These are phyloP conservation scores for Chrysoporthe cubensis DNA, from an alignment of 2,329 filamentous ascomycete genomes.

Conservation along the genomic window DNA sequence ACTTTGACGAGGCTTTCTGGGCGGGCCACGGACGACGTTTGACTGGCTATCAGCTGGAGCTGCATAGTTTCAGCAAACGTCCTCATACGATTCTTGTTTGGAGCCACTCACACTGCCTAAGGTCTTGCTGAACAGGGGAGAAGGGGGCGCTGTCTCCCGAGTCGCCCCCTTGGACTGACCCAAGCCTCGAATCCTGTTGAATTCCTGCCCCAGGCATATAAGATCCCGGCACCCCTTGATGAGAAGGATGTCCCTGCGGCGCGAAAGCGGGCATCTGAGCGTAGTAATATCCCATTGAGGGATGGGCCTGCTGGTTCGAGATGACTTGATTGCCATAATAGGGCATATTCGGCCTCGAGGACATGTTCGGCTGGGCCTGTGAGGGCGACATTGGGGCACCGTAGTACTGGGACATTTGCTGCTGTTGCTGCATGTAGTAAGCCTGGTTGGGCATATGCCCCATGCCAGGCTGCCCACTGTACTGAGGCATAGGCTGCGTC, in stretches of 20 bases:
- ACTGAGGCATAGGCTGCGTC: conserved; percentile 43
- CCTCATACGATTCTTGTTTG: background rate
- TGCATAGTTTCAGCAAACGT: conserved; percentile 15
- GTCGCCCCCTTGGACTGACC: conserved; percentile 27
- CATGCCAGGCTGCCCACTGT: conserved; percentile 43
- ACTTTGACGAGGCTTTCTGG: conserved; percentile 63
- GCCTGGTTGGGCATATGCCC: conserved; percentile 44
- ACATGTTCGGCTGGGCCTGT: conserved; percentile 40
- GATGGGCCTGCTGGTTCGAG: conserved; percentile 42
- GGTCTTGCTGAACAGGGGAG: conserved; percentile 22
- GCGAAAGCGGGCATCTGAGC: conserved; percentile 43
- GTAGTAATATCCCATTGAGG: conserved; percentile 50
- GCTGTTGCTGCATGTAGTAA: conserved; percentile 53
- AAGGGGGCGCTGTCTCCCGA: conserved; percentile 19
- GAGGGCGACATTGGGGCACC: conserved; percentile 43
- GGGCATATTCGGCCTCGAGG: conserved; percentile 44
- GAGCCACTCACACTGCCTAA: conserved; percentile 27
- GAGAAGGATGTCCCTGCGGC: conserved; percentile 38
- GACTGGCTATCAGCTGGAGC: conserved; percentile 38
- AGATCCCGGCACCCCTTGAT: conserved; percentile 41
- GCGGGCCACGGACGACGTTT: conserved; percentile 55
- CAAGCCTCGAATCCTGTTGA: conserved; percentile 35
- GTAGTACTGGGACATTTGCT: conserved; percentile 51
- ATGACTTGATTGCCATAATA: conserved; percentile 52
- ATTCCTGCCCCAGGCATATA: conserved; percentile 38